Evolutionary conservation across 2,329 filamentous ascomycete genomes (phyloP), one percentile per base, ranked within the genome.

Genomic region (Penicillium olsonii): DNA sequence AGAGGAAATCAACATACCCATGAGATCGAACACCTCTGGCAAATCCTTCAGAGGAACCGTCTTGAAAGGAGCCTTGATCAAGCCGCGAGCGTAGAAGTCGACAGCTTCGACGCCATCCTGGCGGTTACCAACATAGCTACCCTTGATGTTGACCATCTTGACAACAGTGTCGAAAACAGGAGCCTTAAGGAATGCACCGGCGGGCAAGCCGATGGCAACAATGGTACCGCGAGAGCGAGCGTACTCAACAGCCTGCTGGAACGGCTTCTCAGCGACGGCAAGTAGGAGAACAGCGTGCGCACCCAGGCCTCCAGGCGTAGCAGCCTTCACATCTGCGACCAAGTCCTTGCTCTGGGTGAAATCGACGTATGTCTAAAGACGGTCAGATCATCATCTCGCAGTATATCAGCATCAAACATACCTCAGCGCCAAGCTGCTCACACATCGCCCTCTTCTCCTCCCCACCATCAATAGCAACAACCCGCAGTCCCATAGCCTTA

Each of bases 211-310:
- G 65, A 97, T 94, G 74, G 89, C 92, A 55, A 96, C 83, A 66
- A 96, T 88, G 33, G 84, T 82, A 52, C 92, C 92, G 53, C 85
- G 84, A 48, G 90, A 82, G 52, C 92, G 88, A 55, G 96, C 87
- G 74, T 96, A 96, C 73, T 81, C 85, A 40, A 89, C 85, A 35
- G 92, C 92, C 77, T 96, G 92, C 77, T 96, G 90, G 85, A 96
- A 96, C 45, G 92, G 92, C 78, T 87, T 90, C 81, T 96, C 92
- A 62, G 79, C 83, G 44, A 90, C 91, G 54, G 92, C 92, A 53
- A 96, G 84, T 37, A 96, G 80, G 59, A 96, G 79, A 54, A 92
- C 91, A 33, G 90, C 92, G 64, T 95, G 88, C 5, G 92, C 91
- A 44, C 92, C 92, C 14, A 90, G 81, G 17, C 89, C 89, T 62